Evolutionary conservation across 164 flowering plant genomes (phyloP).

Genomic region (Annona cherimola): DNA sequence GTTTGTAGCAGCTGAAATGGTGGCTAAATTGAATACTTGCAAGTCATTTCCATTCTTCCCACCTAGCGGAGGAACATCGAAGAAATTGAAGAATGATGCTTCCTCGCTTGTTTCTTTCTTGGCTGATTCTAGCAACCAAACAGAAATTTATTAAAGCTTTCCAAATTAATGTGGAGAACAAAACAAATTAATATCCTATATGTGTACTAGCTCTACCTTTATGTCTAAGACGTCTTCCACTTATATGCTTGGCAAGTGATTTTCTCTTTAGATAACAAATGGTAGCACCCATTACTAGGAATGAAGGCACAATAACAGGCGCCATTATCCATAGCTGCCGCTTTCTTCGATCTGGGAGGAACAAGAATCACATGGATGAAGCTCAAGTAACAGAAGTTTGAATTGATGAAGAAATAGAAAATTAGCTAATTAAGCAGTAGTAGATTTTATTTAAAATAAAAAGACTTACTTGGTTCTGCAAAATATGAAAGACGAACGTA

Average conservation of each 20-base stretch:
- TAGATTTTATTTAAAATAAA: background rate
- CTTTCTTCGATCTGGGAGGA: background rate
- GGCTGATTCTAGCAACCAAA: background rate
- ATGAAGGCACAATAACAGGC: background rate
- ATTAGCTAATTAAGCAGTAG: background rate
- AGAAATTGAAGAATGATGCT: background rate
- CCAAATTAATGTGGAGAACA: background rate
- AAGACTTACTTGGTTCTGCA: conserved; percentile 1
- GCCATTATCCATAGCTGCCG: background rate
- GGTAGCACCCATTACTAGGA: background rate
- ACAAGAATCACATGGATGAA: background rate
- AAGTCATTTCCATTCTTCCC: background rate
- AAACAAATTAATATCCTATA: too few relatives aligned
- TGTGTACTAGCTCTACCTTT: background rate
- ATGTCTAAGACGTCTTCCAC: background rate
- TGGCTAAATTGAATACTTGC: background rate
- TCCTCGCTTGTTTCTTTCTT: background rate
- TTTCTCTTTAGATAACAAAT: too few relatives aligned
- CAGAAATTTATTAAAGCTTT: background rate
- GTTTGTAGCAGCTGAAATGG: background rate
- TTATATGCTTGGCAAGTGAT: background rate
- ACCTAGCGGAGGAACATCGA: background rate
- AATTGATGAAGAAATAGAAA: too few relatives aligned
- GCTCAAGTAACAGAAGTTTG: too few relatives aligned
- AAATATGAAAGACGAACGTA: conserved; percentile 6